phyloP scores from a whole-genome alignment of 2,329 filamentous ascomycete genomes.

The Alternaria solani region DNA sequence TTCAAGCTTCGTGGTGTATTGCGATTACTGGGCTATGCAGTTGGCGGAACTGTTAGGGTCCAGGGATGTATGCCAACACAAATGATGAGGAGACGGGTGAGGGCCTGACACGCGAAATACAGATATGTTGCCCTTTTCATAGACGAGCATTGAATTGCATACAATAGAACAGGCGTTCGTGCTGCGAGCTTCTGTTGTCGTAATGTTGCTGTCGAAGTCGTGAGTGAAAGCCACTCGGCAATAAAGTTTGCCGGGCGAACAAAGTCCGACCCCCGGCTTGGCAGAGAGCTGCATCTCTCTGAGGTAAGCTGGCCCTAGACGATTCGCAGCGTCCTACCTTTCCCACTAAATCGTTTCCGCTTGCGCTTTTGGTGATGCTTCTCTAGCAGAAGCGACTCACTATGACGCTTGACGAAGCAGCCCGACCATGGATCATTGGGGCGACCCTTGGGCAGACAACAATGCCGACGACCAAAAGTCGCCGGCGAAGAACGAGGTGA shows the following conservation, averaged over 20 bases:
- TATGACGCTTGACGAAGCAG: constrained; percentile 45
- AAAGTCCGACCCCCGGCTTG: constrained; percentile 20
- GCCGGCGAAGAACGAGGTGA: constrained; percentile 36
- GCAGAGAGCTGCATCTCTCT: constrained; percentile 17
- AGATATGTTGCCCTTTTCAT: background rate
- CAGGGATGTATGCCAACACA: background rate
- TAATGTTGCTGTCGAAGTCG: background rate
- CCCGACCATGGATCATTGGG: constrained; percentile 53
- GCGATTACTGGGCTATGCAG: too few species aligned
- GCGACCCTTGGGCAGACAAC: constrained; percentile 52
- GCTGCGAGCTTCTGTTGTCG: background rate
- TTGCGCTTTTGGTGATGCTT: constrained; percentile 36
- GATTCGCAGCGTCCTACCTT: constrained; percentile 1
- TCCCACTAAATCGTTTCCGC: background rate
- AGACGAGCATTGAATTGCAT: background rate
- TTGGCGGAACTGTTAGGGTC: too few species aligned
- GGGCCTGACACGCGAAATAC: background rate
- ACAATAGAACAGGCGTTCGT: too few species aligned
- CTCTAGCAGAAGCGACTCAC: constrained; percentile 40
- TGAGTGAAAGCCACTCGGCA: background rate
- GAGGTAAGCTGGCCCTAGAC: constrained; percentile 16
- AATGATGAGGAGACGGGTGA: background rate
- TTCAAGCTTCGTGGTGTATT: background rate
- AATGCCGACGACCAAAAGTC: constrained; percentile 36
- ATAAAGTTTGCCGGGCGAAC: constrained; percentile 2